These are phyloP conservation scores for Vigna trinervia DNA, from an alignment of 306 rosid species.

Conservation along the genomic window DNA sequence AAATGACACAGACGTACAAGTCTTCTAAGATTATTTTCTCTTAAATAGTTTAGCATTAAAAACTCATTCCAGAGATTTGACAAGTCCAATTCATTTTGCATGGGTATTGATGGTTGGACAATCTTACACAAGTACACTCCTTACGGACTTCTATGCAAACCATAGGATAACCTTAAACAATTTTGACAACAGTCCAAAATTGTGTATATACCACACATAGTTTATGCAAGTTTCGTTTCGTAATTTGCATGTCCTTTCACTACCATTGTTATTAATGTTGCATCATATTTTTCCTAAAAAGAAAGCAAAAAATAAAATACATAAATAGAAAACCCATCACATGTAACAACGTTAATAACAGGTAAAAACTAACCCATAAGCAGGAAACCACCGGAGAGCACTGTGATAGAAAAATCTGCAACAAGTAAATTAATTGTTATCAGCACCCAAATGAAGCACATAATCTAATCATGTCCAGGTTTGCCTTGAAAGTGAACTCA, in stretches of 20 bases:
- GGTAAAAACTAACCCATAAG: slow-evolving; percentile 73
- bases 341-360: not conserved
- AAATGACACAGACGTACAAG: slow-evolving; percentile 11
- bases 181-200: not conserved
- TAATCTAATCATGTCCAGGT: not conserved
- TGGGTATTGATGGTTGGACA: not conserved
- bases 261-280: slow-evolving; percentile 23
- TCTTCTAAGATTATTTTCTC: not conserved
- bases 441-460: slow-evolving; percentile 36
- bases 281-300: not conserved
- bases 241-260: slow-evolving; percentile 6
- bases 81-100: slow-evolving; percentile 28
- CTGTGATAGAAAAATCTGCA: slow-evolving; percentile 93
- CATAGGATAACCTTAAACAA: not conserved
- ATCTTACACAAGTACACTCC: slow-evolving; percentile 5
- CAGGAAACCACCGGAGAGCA: slow-evolving; percentile 92
- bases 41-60: slow-evolving; percentile 12
- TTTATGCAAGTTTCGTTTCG: slow-evolving; percentile 19
- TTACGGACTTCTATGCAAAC: not conserved
- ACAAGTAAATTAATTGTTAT: slow-evolving; percentile 29
- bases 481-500: slow-evolving; percentile 20
- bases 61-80: slow-evolving; percentile 29
- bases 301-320: not conserved
- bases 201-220: not conserved
- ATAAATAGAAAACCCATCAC: slow-evolving; percentile 13